phyloP scores from a whole-genome alignment of 331 rosid genomes.

The Erythrophleum ivorense region DNA sequence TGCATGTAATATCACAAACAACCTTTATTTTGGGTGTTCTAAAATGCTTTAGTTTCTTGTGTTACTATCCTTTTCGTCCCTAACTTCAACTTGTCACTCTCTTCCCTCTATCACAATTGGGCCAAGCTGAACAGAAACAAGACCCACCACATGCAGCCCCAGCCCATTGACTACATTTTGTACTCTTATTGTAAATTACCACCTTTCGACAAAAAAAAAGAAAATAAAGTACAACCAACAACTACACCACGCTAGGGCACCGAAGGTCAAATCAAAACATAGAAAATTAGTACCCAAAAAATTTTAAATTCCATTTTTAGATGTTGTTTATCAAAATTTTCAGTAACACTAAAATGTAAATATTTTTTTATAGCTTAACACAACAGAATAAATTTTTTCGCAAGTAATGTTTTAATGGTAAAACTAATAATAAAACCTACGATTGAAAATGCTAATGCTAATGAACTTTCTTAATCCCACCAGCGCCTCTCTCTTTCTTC shows the following conservation, averaged over 20 bases:
- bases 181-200: not conserved
- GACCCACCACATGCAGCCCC: slow-evolving; percentile 25
- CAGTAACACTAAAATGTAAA: not conserved
- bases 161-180: slow-evolving; percentile 14
- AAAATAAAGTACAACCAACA: not conserved
- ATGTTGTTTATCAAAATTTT: not conserved
- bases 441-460: slow-evolving; percentile 9
- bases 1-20: not conserved
- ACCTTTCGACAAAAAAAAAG: not conserved
- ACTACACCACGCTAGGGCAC: not conserved
- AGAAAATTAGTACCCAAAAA: not conserved
- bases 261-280: too few species aligned
- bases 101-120: not conserved
- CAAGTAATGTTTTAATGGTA: not conserved
- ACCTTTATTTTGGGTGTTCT: not conserved
- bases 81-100: slow-evolving; percentile 14
- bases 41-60: not conserved
- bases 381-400: not conserved
- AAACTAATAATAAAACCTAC: not conserved
- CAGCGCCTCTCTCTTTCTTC: not conserved
- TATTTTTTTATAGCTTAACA: not conserved
- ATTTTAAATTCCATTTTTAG: not conserved
- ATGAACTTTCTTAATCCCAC: slow-evolving; percentile 15
- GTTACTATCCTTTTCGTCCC: slow-evolving; percentile 17
- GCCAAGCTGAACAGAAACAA: slow-evolving; percentile 4